phyloP scores from a whole-genome alignment of 192 early-diverging fungal genomes.

The Coemansia sp. region DNA sequence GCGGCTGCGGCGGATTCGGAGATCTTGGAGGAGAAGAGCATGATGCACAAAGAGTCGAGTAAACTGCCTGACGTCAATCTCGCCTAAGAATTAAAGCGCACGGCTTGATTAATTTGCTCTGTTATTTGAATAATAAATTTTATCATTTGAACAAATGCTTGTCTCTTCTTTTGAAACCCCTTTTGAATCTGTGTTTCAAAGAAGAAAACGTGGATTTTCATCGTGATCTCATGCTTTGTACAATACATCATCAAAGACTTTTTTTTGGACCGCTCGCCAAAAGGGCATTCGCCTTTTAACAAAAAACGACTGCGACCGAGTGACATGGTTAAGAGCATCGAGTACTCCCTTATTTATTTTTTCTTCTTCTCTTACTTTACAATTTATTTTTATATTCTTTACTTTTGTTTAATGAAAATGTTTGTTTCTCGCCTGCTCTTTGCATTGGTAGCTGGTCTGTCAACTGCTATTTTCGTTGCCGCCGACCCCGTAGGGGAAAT shows the following conservation, averaged over 20 bases:
- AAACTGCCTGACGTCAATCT: constrained; percentile 29
- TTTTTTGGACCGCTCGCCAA: no score
- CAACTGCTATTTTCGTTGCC: neutral
- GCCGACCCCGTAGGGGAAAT: constrained; percentile 1
- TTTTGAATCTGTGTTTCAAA: neutral
- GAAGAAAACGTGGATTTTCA: no score
- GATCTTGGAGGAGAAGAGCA: constrained; percentile 16
- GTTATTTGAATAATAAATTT: neutral
- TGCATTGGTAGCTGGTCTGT: constrained; percentile 30
- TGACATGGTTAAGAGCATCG: neutral
- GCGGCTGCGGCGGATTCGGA: constrained; percentile 5
- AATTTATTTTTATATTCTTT: neutral
- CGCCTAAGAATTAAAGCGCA: neutral
- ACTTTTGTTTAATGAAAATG: neutral
- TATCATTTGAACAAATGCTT: neutral
- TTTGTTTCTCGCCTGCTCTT: neutral
- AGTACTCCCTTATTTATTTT: neutral
- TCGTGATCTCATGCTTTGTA: no score
- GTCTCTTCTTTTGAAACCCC: neutral
- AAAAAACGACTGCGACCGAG: neutral
- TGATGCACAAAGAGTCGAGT: constrained; percentile 23
- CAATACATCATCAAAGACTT: no score
- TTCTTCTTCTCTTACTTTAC: neutral
- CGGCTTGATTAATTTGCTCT: neutral
- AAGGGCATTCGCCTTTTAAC: neutral